Evolutionary conservation across 768 basidiomycete species (phyloP).

Genomic region (Heimioporus sp.): DNA sequence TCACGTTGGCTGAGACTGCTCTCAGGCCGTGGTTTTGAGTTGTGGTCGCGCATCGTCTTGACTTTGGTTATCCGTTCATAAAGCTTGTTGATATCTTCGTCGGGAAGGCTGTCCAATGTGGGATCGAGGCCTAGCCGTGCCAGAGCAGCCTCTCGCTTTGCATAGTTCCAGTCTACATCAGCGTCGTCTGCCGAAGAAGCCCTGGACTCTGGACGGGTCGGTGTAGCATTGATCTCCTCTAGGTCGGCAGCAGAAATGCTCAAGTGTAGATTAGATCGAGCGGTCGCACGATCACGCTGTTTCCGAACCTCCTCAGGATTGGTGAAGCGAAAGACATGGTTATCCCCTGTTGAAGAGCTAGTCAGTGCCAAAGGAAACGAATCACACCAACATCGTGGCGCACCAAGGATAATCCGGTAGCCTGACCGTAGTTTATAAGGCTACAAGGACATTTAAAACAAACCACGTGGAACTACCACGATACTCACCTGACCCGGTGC

Average conservation of each 20-base stretch:
- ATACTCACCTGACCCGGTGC: slow-evolving; percentile 65
- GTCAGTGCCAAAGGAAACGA: slow-evolving; percentile 1
- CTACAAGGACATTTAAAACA: slow-evolving; percentile 31
- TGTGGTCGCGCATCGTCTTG: slow-evolving; percentile 82
- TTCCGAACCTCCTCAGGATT: slow-evolving; percentile 94
- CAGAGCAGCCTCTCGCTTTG: slow-evolving; percentile 90
- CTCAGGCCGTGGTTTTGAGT: slow-evolving; percentile 80
- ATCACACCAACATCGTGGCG: slow-evolving; percentile 14
- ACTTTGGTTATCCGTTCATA: slow-evolving; percentile 95
- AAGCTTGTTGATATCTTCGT: slow-evolving; percentile 91
- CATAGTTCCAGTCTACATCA: slow-evolving; percentile 97
- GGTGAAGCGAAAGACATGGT: slow-evolving; percentile 97
- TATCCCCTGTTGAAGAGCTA: slow-evolving; percentile 61
- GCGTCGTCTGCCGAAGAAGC: slow-evolving; percentile 60
- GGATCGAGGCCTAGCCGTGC: slow-evolving; percentile 86
- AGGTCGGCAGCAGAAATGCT: slow-evolving; percentile 67
- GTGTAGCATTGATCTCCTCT: slow-evolving; percentile 44
- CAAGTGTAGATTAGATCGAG: slow-evolving; percentile 65
- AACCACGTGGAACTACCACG: not conserved
- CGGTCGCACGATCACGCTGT: slow-evolving; percentile 77
- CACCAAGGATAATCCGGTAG: slow-evolving; percentile 94
- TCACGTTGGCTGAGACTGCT: slow-evolving; percentile 85
- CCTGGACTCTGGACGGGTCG: slow-evolving; percentile 77
- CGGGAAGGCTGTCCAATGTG: slow-evolving; percentile 86
- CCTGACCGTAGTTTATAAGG: slow-evolving; percentile 88